A percentile compares a stretch with the other conserved stretches of the same genome.
Conservation (phyloP, 2,329 filamentous ascomycete species). For the Pestalotiopsis sp. region DNA sequence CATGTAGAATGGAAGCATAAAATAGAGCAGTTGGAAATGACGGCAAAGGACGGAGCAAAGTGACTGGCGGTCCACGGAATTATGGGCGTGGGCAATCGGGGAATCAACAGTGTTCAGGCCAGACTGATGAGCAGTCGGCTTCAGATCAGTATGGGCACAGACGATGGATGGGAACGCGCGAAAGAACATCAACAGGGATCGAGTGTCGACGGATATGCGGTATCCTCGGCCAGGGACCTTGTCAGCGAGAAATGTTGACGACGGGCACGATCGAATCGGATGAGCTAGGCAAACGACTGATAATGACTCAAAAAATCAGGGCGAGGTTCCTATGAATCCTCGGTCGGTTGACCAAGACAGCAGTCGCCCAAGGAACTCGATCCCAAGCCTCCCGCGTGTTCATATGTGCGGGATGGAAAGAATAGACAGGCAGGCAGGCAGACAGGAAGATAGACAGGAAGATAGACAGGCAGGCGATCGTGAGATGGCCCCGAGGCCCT, state of each 20-base stretch:
- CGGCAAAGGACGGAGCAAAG: not conserved
- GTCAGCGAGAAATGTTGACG: not conserved
- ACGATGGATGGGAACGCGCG: slow-evolving; percentile 11
- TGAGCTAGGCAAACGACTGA: not conserved
- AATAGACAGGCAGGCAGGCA: not conserved
- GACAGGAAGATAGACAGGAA: not conserved
- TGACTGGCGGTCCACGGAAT: not conserved
- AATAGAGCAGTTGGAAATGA: not conserved
- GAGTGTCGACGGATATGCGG: slow-evolving; percentile 11
- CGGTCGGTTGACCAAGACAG: not conserved
- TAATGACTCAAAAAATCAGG: slow-evolving; percentile 17
- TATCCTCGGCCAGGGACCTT: not conserved
- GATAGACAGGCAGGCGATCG: not conserved
- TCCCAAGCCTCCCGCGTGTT: not conserved
- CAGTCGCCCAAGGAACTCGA: not conserved
- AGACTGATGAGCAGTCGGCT: not conserved
- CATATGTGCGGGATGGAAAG: not conserved
- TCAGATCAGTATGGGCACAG: not conserved
- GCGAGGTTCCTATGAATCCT: slow-evolving; percentile 1
- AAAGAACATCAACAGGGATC: slow-evolving; percentile 9
- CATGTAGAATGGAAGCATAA: slow-evolving; percentile 8
- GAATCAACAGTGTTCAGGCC: not conserved
- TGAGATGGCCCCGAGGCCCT: not conserved
- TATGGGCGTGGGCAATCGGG: not conserved
- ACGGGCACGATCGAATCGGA: not conserved